A percentile compares a stretch with the other conserved stretches of the same genome.
Evolutionary conservation across 192 early-diverging fungal species (phyloP).

Genomic region (Dissophora ornata): DNA sequence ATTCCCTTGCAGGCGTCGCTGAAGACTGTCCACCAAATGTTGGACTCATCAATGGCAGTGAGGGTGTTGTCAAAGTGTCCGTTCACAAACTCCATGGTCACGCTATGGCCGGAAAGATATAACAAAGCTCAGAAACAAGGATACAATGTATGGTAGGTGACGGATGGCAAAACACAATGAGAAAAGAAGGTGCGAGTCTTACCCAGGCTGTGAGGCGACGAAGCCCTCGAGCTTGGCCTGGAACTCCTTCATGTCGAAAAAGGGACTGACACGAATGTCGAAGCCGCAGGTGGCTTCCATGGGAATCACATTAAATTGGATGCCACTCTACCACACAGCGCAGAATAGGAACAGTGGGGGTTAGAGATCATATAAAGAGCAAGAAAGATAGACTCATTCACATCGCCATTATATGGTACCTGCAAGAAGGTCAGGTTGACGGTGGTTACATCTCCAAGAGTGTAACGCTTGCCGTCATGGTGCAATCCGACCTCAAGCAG

Average conservation of each 20-base stretch:
- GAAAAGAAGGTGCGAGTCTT: not conserved
- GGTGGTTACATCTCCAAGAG: conserved; percentile 84
- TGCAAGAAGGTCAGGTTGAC: conserved; percentile 83
- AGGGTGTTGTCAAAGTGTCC: conserved; percentile 69
- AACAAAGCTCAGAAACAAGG: no score
- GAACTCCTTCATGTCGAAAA: conserved; percentile 73
- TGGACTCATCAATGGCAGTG: conserved; percentile 65
- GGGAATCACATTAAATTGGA: conserved; percentile 87
- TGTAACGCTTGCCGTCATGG: conserved; percentile 62
- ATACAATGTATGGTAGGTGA: no score
- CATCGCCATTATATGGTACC: no score
- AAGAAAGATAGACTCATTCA: not conserved
- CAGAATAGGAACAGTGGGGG: not conserved
- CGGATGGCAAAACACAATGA: conserved; percentile 10
- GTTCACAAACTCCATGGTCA: conserved; percentile 71
- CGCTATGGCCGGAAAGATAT: conserved; percentile 56
- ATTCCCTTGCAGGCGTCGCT: conserved; percentile 64
- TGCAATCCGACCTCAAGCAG: conserved; percentile 63
- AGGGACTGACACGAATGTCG: conserved; percentile 83
- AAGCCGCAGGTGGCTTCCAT: conserved; percentile 73
- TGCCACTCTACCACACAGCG: conserved; percentile 59
- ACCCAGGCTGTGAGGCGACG: conserved; percentile 58
- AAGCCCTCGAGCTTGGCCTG: conserved; percentile 58
- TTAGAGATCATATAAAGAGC: not conserved
- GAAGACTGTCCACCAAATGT: conserved; percentile 78